These are phyloP conservation scores for Fraxinus sp. DNA, from an alignment of 305 asterid species.

Conservation along the genomic window DNA sequence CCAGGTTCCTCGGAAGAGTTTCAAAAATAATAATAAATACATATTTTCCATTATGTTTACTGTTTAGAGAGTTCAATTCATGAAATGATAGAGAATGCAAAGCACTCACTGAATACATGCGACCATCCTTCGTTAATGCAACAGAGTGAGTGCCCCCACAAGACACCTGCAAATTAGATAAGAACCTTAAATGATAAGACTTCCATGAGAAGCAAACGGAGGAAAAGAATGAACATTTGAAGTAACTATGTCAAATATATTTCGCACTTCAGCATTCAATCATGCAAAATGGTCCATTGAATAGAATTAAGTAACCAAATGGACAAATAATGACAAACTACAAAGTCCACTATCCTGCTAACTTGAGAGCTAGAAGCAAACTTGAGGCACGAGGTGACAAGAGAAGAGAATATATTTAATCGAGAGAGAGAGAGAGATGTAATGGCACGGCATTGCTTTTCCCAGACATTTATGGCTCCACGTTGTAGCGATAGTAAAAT, in stretches of 20 bases:
- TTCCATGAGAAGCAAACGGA: slow-evolving; percentile 10
- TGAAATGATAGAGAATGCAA: slow-evolving; percentile 4
- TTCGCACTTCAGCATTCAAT: neutral
- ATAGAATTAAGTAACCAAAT: neutral
- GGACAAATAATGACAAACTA: neutral
- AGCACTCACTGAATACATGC: slow-evolving; percentile 75
- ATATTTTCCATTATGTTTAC: neutral
- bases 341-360: neutral
- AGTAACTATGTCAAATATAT: neutral
- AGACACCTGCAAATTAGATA: slow-evolving; percentile 62
- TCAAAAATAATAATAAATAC: neutral
- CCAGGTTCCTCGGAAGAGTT: neutral
- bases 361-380: neutral
- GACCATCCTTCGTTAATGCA: slow-evolving; percentile 83
- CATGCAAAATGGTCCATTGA: neutral
- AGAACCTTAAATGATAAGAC: slow-evolving; percentile 7
- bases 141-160: slow-evolving; percentile 99
- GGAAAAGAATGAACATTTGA: neutral
- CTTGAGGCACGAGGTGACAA: neutral
- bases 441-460: neutral
- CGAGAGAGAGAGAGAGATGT: neutral
- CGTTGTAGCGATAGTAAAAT: neutral
- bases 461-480: neutral
- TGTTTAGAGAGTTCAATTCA: neutral
- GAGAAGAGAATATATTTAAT: neutral